Evolutionary conservation across 2,329 filamentous ascomycete species (phyloP).

Genomic region (Penicillium sp.): DNA sequence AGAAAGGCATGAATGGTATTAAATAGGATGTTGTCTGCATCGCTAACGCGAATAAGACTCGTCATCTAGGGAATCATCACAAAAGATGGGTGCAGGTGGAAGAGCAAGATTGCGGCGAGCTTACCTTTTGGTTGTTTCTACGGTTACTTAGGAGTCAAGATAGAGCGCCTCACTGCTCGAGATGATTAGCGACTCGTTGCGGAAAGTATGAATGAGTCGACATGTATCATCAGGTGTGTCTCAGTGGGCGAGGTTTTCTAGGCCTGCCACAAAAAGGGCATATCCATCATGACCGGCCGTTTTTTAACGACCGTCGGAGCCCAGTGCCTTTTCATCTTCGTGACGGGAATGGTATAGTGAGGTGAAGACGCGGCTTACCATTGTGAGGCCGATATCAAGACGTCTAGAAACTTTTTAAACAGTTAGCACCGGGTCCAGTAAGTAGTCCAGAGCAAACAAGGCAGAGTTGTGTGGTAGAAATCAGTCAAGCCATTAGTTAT

Average conservation of each 20-base stretch:
- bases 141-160: slow-evolving; percentile 19
- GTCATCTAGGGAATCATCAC: slow-evolving; percentile 64
- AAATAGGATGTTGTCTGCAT: slow-evolving; percentile 61
- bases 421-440: slow-evolving; percentile 22
- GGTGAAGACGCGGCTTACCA: slow-evolving; percentile 31
- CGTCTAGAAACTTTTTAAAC: slow-evolving; percentile 24
- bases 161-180: slow-evolving; percentile 21
- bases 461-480: slow-evolving; percentile 35
- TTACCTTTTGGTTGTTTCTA: slow-evolving; percentile 25
- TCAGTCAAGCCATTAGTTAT: slow-evolving; percentile 88
- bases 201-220: slow-evolving; percentile 24
- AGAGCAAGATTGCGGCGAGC: slow-evolving; percentile 8
- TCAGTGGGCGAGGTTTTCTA: slow-evolving; percentile 99
- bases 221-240: slow-evolving; percentile 33
- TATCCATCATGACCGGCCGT: slow-evolving; percentile 74
- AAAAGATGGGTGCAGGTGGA: slow-evolving; percentile 23
- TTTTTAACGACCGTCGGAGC: slow-evolving; percentile 73
- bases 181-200: slow-evolving; percentile 35
- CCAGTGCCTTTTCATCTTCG: slow-evolving; percentile 75
- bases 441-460: slow-evolving; percentile 23
- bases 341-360: slow-evolving; percentile 21
- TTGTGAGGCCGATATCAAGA: slow-evolving; percentile 3
- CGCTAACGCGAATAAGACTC: slow-evolving; percentile 67
- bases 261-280: slow-evolving; percentile 89
- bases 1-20: slow-evolving; percentile 65